phyloP scores from a whole-genome alignment of 306 rosid genomes.

The Lathyrus oleraceus region DNA sequence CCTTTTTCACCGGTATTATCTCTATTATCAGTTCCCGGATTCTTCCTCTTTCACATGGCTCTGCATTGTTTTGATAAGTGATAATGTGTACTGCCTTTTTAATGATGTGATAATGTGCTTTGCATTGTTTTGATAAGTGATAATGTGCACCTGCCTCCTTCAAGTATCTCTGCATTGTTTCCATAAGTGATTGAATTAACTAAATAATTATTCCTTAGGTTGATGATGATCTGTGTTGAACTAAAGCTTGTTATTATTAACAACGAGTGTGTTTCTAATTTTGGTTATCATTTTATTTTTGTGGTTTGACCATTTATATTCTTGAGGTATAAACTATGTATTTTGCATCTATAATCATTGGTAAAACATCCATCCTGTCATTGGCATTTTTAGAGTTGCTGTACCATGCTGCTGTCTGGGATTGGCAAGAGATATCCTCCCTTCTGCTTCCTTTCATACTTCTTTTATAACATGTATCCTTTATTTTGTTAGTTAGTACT shows the following conservation, averaged over 20 bases:
- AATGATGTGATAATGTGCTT: neutral
- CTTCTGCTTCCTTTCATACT: slow-evolving; percentile 21
- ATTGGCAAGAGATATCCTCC: slow-evolving; percentile 8
- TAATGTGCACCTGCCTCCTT: slow-evolving; percentile 1
- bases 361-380: too few relatives aligned
- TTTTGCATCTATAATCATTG: too few relatives aligned
- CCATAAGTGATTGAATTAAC: neutral
- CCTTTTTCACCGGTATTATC: neutral
- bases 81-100: neutral
- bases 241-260: neutral
- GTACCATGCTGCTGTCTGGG: neutral
- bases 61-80: slow-evolving; percentile 13
- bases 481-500: slow-evolving; percentile 3
- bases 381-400: too few relatives aligned
- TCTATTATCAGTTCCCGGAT: neutral
- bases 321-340: too few relatives aligned
- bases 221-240: slow-evolving; percentile 8
- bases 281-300: neutral
- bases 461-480: neutral
- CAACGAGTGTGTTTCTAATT: neutral
- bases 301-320: too few relatives aligned
- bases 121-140: neutral
- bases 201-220: neutral
- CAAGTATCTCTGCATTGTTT: slow-evolving; percentile 12
- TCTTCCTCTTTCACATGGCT: slow-evolving; percentile 6